Evolutionary conservation across 495 filamentous ascomycete species (phyloP).

Genomic region (Platismatia glauca): DNA sequence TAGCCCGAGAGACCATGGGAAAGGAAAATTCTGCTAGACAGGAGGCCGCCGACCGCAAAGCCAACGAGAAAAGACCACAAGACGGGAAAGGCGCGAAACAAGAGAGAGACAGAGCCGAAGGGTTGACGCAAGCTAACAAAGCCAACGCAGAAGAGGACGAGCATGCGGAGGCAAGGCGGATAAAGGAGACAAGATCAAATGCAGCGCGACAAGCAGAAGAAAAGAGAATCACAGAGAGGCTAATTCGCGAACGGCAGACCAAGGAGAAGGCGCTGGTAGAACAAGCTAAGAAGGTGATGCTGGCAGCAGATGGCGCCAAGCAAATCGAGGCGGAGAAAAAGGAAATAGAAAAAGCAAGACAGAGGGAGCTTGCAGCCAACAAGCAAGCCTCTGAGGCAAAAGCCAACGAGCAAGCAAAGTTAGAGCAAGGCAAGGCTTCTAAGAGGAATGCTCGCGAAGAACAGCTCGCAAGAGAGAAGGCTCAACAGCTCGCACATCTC

Average conservation of each 20-base stretch:
- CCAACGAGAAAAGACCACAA: background rate
- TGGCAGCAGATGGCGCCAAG: constrained; percentile 17
- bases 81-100: background rate
- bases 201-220: background rate
- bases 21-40: background rate
- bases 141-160: background rate
- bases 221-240: background rate
- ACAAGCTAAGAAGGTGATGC: constrained; percentile 14
- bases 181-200: background rate
- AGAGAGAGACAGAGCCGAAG: background rate
- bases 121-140: background rate
- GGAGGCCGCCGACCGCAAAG: background rate
- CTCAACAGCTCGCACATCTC: background rate
- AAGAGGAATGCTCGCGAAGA: background rate
- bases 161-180: background rate
- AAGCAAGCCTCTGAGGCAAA: background rate
- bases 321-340: constrained; percentile 14
- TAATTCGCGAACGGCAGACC: background rate
- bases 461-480: background rate
- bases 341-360: constrained; percentile 2
- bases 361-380: background rate
- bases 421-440: background rate
- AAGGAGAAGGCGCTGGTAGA: constrained; percentile 11
- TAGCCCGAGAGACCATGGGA: background rate
- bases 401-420: background rate